Conservation (phyloP, 1,284 basidiomycete genomes). For the Macrocystidia cucumis region DNA sequence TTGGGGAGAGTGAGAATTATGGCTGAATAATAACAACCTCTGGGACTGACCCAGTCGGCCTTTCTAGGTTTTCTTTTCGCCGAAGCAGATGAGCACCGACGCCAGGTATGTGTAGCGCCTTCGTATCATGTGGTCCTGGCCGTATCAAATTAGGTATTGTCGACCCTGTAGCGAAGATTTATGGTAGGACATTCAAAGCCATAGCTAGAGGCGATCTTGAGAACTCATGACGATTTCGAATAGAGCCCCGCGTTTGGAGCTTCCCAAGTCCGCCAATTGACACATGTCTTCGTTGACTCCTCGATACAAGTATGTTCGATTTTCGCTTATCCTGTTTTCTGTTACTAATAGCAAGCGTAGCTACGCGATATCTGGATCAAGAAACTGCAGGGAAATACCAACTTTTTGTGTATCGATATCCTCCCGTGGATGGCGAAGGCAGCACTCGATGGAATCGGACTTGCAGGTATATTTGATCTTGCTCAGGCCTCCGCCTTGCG, state of each 20-base stretch:
- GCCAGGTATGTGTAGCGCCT: constrained; percentile 28
- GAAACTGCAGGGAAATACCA: constrained; percentile 20
- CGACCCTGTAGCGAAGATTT: constrained; percentile 28
- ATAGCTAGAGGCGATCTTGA: background rate
- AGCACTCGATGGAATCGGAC: constrained; percentile 65
- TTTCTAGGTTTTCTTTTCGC: constrained; percentile 34
- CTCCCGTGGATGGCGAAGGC: constrained; percentile 45
- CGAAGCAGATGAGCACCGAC: constrained; percentile 40
- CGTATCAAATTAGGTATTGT: constrained; percentile 1
- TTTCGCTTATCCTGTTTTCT: too few relatives aligned
- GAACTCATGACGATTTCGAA: constrained; percentile 11
- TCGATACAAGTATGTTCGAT: constrained; percentile 29
- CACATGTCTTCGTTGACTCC: constrained; percentile 46
- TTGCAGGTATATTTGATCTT: constrained; percentile 39
- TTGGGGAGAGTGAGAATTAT: constrained; percentile 38
- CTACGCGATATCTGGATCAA: constrained; percentile 36
- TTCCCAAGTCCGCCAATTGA: constrained; percentile 45
- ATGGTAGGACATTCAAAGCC: constrained; percentile 21
- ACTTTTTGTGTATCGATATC: constrained; percentile 33
- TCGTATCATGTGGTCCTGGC: background rate
- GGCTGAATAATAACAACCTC: background rate
- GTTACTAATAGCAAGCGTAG: constrained; percentile 24
- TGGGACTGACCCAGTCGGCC: background rate
- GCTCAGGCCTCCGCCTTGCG: background rate
- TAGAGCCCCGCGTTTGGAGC: constrained; percentile 58